Base-by-base conservation (phyloP, 2,329 filamentous ascomycete species). In the Arthrobotrys iridis region DNA sequence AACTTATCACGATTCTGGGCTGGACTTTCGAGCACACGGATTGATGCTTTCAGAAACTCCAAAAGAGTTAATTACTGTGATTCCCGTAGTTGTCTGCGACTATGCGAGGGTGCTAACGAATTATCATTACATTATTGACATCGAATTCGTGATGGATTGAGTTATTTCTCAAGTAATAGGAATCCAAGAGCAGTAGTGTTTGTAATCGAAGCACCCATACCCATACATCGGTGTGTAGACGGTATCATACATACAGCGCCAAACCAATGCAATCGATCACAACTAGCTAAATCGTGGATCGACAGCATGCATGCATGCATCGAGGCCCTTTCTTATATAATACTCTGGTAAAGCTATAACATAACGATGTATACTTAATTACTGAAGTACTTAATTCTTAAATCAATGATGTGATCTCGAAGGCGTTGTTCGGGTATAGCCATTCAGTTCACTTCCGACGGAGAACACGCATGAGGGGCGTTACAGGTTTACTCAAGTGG, bases 91-190 rank as follows among this genome's bases (percentile, higher is more conserved):
- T n/a, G n/a, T n/a, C n/a, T n/a, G n/a, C n/a, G n/a, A n/a, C n/a
- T n/a, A n/a, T n/a, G n/a, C n/a, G n/a, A n/a, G n/a, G n/a, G n/a
- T n/a, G n/a, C n/a, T n/a, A n/a, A n/a, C n/a, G n/a, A n/a, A n/a
- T 11, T 1, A 40, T 1, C 13, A 37, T 35, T 55, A 10, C 18
- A 7, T 8, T 15, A 30, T 24, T 10, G 18, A 24, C 24, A 30
- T 55, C 28, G 30, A 24, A 6, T 22, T 15, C 4, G 26, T 55
- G 7, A 37, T 37, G 30, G 11, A 30, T 15, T 55, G 50, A 55
- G 50, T 22, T 55, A 55, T 55, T 55, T 55, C 30, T 55, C 50
- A 55, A n/a, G 50, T 55, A 55, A 55, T 55, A 55, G 50, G n/a
- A 55, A 55, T 37, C 30, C 50, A 35, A 52, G 26, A 48, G 3